Base-by-base conservation (phyloP, 768 basidiomycete species). In the Suillus luteus region DNA sequence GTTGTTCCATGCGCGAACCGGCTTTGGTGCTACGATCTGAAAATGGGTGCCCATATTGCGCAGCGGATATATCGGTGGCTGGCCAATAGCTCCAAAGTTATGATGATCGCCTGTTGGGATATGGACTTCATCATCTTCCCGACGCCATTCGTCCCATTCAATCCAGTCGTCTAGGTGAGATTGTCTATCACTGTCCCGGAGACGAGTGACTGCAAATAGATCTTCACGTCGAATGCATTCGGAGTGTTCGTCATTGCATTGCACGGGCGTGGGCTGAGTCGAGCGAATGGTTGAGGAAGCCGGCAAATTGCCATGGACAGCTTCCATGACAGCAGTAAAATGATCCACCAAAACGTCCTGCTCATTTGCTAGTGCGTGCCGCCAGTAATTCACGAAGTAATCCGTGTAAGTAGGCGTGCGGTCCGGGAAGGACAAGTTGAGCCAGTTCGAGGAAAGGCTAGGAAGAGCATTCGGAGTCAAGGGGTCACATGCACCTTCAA, bases 341-440 rank as follows among this genome's bases (percentile, higher is more conserved):
- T 54, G 31, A 35, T 54, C 52, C 33, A 54, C 1, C 10, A 7
- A 6, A 35, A 35, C 19, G 6, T 54, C 31, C 11, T 54, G 19
- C 33, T n/a, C 31, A 5, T 12, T n/a, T n/a, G 31, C 33, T 35
- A 54, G 10, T 54, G 52, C 35, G 12, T 35, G 19, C 31, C 52
- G 52, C 52, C 52, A 54, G 52, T 35, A 54, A 35, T 54, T 54
- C 2, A 54, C 52, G 31, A 54, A 54, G 31, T 54, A 54, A 19
- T 54, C 52, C 52, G 31, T 35, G 33, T 54, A 54, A 33, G 31
- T 35, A 54, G 52, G 33, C 33, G 33, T 12, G 52, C 52, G 52
- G 31, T 35, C 33, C 31, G 19, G 33, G 31, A 54, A 35, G 33
- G 52, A 54, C 33, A 54, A 19, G 3, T 35, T 12, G 6, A 35